Evolutionary conservation across 495 filamentous ascomycete genomes (phyloP).

Genomic region (Talaromyces wortmannii): DNA sequence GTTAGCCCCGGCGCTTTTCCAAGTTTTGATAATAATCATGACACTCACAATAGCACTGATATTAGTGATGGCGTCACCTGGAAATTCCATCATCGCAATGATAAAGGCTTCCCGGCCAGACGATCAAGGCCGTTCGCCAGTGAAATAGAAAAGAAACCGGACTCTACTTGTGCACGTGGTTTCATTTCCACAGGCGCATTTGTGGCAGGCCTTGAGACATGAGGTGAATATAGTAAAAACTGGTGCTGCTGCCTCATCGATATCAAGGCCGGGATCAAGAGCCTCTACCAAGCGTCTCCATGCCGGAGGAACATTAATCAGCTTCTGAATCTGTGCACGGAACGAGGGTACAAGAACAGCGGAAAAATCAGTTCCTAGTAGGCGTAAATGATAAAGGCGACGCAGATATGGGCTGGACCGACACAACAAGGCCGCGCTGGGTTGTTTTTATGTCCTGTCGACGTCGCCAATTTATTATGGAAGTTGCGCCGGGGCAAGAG

Average conservation of each 20-base stretch:
- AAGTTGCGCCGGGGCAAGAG: constrained; percentile 10
- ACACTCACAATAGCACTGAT: constrained; percentile 38
- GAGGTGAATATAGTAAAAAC: neutral
- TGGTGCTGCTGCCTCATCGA: neutral
- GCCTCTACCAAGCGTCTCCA: neutral
- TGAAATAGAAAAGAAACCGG: neutral
- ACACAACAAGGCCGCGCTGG: neutral
- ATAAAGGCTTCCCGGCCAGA: constrained; percentile 15
- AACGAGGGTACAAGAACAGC: no score
- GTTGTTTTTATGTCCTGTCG: neutral
- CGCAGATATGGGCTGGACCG: neutral
- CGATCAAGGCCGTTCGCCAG: constrained; percentile 16
- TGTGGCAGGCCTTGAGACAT: neutral
- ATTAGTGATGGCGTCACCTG: constrained; percentile 38
- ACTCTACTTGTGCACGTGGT: constrained; percentile 1
- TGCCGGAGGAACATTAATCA: neutral
- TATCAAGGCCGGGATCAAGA: neutral
- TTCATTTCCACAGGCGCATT: constrained; percentile 1
- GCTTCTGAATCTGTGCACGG: no score
- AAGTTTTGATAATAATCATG: neutral
- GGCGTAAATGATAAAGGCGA: neutral
- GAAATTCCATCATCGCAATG: constrained; percentile 38
- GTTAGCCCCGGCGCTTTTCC: neutral
- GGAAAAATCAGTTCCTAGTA: no score
- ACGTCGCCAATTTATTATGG: neutral